A percentile compares a stretch with the other conserved stretches of the same genome.
These are phyloP conservation scores for Diaporthe sp. DNA, from an alignment of 2,329 filamentous ascomycete genomes.

Conservation along the genomic window DNA sequence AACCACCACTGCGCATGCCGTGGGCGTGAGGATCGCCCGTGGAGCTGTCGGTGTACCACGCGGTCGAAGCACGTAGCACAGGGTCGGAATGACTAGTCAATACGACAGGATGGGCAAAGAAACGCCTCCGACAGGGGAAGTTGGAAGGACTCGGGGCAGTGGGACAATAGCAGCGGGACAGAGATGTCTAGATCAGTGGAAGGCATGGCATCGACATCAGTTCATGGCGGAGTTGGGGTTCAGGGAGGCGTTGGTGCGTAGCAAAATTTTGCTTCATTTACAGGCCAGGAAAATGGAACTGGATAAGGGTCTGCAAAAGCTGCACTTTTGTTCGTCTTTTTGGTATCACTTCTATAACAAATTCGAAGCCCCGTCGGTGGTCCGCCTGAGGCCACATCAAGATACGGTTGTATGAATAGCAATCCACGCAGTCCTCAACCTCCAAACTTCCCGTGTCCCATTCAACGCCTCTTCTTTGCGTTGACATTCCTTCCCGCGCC, in stretches of 20 bases:
- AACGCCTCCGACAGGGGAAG: not conserved
- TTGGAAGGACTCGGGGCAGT: not conserved
- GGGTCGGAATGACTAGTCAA: not conserved
- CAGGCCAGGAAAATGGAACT: not conserved
- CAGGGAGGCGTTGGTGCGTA: constrained; percentile 35
- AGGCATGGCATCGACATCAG: not conserved
- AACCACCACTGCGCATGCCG: rapidly evolving
- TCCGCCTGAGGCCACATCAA: not conserved
- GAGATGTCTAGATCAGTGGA: no score
- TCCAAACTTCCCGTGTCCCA: no score
- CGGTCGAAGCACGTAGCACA: not conserved
- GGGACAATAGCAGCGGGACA: no score
- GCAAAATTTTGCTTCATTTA: constrained; percentile 36
- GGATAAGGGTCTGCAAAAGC: not conserved
- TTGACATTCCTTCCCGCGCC: constrained; percentile 92
- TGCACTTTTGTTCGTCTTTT: not conserved
- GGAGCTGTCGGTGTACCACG: not conserved
- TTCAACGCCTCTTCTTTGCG: constrained; percentile 73
- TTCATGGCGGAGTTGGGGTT: constrained; percentile 24
- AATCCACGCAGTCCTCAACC: not conserved
- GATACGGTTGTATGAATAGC: not conserved
- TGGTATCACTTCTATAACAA: constrained; percentile 22
- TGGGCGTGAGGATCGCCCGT: not conserved
- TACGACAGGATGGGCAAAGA: not conserved
- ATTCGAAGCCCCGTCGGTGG: not conserved